These are phyloP conservation scores for Calonectria crousiana DNA, from an alignment of 2,329 filamentous ascomycete species.

Conservation along the genomic window DNA sequence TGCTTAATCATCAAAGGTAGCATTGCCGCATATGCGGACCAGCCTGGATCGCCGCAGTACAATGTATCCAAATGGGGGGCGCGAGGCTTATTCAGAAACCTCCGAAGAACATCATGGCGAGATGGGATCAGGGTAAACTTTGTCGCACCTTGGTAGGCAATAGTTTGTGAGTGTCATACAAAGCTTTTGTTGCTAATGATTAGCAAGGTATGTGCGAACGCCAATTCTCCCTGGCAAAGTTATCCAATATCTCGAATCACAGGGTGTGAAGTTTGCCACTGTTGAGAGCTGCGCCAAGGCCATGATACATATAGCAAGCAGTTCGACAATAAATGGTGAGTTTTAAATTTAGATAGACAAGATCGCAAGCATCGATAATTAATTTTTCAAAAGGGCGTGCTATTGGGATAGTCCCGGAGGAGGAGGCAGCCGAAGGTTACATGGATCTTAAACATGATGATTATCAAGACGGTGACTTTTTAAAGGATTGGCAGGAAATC, in stretches of 20 bases:
- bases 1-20: slow-evolving; percentile 25
- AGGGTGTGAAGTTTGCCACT: slow-evolving; percentile 23
- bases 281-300: slow-evolving; percentile 17
- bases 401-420: slow-evolving; percentile 20
- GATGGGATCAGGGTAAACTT: slow-evolving; percentile 24
- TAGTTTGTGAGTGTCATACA: too few relatives aligned
- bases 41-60: slow-evolving; percentile 26
- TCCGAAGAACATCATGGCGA: slow-evolving; percentile 17
- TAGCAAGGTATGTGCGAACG: slow-evolving; percentile 25
- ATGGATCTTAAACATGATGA: slow-evolving; percentile 26
- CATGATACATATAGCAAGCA: slow-evolving; percentile 10
- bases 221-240: slow-evolving; percentile 17
- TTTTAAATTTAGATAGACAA: background rate
- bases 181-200: background rate
- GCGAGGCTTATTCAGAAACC: slow-evolving; percentile 22
- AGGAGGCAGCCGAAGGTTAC: slow-evolving; percentile 14
- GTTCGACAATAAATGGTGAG: slow-evolving; percentile 13
- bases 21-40: slow-evolving; percentile 24
- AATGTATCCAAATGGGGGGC: slow-evolving; percentile 26
- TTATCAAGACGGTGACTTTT: slow-evolving; percentile 18
- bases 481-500: slow-evolving; percentile 23
- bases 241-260: slow-evolving; percentile 19
- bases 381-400: slow-evolving; percentile 6
- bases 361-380: background rate
- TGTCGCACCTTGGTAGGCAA: slow-evolving; percentile 19